Base-by-base conservation (phyloP, 139 green algal genomes). In the Chlorella ohadii region DNA sequence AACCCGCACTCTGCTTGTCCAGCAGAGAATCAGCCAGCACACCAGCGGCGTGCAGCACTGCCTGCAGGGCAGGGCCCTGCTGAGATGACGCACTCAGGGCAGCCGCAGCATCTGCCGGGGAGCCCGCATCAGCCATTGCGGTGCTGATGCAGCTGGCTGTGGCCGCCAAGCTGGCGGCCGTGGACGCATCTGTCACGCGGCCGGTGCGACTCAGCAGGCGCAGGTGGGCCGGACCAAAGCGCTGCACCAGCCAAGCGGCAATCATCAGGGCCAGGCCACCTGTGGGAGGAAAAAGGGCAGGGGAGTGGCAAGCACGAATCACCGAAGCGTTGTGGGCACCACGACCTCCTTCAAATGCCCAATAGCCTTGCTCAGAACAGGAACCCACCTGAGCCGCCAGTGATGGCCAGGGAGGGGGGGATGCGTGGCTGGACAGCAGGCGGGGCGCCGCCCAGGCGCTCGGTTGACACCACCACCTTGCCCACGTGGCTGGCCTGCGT, bases 381-480 rank as follows among this genome's bases (percentile, higher is more conserved):
- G 86, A 23, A 28, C 88, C 79, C 27, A 19, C 70, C 70, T 4
- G 84, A 66, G 38, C 90, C 90, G 55, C 90, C 90, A 38, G 90
- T 91, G 39, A 92, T 72, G 39, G 72, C 72, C n/a, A 86, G 19
- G 16, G 71, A 61, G 6, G 81, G 81, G 25, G 17, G 7, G 51
- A 28, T 74, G 19, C 38, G 34, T 4, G 25, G 51, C 51, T 39
- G 51, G n/a, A 27, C 25, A 9, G 68, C 71, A 0, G 72, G 23
- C 0, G 56, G 57, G 19, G 70, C 81, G 25, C n/a, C 27, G 38
- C 56, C 67, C 15, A 19, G 3, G 39, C 47, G 28, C 70, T 51
- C n/a, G 2, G 44, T 41, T 6, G 51, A 38, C 4, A 96, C 91
- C 28, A 97, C 92, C 38, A 98, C 90, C 89, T 98, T 98, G 88